phyloP scores from a whole-genome alignment of 176 grass and related monocot genomes.

The Cocos nucifera region DNA sequence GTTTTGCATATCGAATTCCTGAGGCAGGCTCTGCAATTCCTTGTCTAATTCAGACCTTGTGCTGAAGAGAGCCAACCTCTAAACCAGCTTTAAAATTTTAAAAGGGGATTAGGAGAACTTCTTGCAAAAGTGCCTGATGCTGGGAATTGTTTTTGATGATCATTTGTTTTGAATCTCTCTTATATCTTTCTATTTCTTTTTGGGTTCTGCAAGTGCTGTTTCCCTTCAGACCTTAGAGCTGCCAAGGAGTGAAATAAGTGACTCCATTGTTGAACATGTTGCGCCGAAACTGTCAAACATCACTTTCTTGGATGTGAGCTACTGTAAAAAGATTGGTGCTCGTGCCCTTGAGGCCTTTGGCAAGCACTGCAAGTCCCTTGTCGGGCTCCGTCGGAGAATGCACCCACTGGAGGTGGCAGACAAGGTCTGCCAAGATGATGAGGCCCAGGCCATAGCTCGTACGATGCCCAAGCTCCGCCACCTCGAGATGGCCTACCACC shows the following conservation, averaged over 20 bases:
- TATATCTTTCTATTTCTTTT: background rate
- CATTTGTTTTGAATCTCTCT: too few species aligned
- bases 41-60: too few species aligned
- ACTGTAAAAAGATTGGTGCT: conserved; percentile 73
- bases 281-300: conserved; percentile 51
- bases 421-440: conserved; percentile 74
- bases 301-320: conserved; percentile 81
- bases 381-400: conserved; percentile 67
- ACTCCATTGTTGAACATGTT: conserved; percentile 52
- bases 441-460: conserved; percentile 70
- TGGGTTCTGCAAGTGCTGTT: conserved; percentile 30
- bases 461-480: conserved; percentile 80
- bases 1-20: too few species aligned
- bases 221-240: conserved; percentile 69
- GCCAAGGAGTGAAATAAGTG: conserved; percentile 83
- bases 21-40: too few species aligned
- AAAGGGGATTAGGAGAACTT: too few species aligned
- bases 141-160: background rate
- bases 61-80: too few species aligned
- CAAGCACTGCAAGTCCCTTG: conserved; percentile 47
- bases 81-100: too few species aligned
- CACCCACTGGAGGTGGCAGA: conserved; percentile 66
- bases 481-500: conserved; percentile 76
- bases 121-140: too few species aligned
- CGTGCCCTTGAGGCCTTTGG: conserved; percentile 87